Conservation (phyloP, 495 filamentous ascomycete genomes). For the Stereocaulon alpinum region DNA sequence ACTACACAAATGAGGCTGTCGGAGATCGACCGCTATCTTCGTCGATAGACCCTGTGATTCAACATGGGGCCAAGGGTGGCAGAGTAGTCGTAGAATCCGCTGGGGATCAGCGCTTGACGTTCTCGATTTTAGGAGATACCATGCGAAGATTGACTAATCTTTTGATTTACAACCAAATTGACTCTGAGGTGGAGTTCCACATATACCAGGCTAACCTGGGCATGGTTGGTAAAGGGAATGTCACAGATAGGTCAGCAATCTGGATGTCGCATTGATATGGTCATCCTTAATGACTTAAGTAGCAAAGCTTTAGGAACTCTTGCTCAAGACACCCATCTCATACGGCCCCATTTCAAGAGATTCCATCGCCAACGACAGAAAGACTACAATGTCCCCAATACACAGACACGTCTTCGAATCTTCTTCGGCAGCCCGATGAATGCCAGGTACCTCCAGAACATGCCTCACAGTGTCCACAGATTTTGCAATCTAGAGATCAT, state of each 20-base stretch:
- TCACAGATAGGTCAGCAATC: not conserved
- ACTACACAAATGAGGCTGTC: not conserved
- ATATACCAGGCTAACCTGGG: not conserved
- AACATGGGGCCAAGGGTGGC: not conserved
- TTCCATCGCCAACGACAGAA: not conserved
- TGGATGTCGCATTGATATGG: no score
- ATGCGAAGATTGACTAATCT: not conserved
- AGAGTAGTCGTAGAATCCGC: not conserved
- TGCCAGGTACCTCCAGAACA: not conserved
- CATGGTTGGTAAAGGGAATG: not conserved
- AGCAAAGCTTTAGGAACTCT: not conserved
- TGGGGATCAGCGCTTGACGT: not conserved
- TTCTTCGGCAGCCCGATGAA: not conserved
- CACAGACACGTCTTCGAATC: not conserved
- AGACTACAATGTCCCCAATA: not conserved
- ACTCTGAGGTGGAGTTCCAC: not conserved
- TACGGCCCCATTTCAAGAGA: not conserved
- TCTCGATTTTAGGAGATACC: not conserved
- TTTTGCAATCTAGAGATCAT: not conserved
- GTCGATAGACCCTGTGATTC: not conserved
- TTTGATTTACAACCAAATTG: not conserved
- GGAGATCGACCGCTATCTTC: not conserved
- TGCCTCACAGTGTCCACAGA: not conserved
- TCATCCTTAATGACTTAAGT: not conserved
- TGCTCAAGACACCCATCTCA: not conserved